phyloP scores from a whole-genome alignment of 768 basidiomycete genomes.

The Megacollybia marginata region DNA sequence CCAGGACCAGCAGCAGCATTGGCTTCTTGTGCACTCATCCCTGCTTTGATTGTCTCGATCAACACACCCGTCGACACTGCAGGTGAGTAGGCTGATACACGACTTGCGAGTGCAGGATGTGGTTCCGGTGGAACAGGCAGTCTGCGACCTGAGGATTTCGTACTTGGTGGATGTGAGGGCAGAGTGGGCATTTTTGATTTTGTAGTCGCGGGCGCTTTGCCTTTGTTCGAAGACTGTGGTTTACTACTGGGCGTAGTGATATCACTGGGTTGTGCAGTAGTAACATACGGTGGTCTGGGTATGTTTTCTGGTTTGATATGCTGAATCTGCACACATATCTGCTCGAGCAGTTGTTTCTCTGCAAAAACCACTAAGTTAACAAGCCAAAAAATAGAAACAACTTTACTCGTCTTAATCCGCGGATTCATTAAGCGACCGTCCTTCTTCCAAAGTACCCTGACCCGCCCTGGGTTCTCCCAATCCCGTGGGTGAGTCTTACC shows the following conservation, averaged over 20 bases:
- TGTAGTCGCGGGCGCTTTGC: conserved; percentile 41
- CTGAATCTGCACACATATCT: conserved; percentile 70
- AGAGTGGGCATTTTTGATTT: conserved; percentile 37
- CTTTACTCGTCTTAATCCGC: conserved; percentile 70
- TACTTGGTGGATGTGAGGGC: conserved; percentile 10
- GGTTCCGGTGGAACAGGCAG: conserved; percentile 75
- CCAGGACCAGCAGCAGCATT: conserved; percentile 27
- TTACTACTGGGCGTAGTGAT: conserved; percentile 16
- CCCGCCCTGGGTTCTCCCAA: conserved; percentile 97
- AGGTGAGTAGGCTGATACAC: conserved; percentile 78
- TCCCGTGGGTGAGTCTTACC: conserved; percentile 89
- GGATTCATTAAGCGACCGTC: conserved; percentile 61
- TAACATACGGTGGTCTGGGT: conserved; percentile 57
- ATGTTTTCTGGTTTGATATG: conserved; percentile 60
- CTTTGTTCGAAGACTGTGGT: conserved; percentile 23
- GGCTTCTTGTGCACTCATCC: conserved; percentile 61
- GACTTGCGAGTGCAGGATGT: conserved; percentile 60
- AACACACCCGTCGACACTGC: conserved; percentile 70
- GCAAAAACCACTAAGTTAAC: conserved; percentile 4
- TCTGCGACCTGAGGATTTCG: conserved; percentile 24
- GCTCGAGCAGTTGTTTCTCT: conserved; percentile 79
- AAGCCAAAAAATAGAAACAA: background rate
- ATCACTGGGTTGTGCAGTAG: conserved; percentile 19
- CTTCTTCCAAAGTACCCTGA: conserved; percentile 89
- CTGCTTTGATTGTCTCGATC: conserved; percentile 79